Evolutionary conservation across 352 stramenopile species (phyloP), one percentile per base, ranked within the genome.

Genomic region (Phytophthora colocasiae): DNA sequence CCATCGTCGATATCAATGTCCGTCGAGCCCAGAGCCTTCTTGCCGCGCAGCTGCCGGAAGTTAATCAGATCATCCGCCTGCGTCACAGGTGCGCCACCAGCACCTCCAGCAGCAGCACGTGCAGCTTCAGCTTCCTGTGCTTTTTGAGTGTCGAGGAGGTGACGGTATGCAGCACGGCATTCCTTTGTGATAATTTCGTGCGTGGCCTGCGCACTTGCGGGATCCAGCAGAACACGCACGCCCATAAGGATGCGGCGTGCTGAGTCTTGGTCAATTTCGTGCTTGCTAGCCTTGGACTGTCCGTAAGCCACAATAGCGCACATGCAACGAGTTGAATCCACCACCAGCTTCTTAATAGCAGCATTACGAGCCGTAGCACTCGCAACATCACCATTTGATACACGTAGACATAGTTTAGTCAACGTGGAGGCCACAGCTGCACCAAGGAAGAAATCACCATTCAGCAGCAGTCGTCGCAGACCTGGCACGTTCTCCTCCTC

Each of bases 1-100:
- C 97, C 97, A 77, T 99, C 98, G 70, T 99, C 97, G 67, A 99
- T 95, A 80, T 99, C 98, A 70, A 99, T 94, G 75, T 99, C 97
- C 8, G 87, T 96, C 43, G 71, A 96, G 11, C 90, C 96, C 34
- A 97, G 81, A 11, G 96, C 93, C 58, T 97, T 96, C 64, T 97
- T 92, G 43, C 86, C 92, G 22, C 95, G 90, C 17, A 99, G 74
- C 67, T 99, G 97, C 19, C 97, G 92, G 78, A 99, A 99, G 75
- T 97, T 97, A 77, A 99, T 99, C 49, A 99, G 82, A 70, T 98
- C 96, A 71, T 99, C 97, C n/a, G 87, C 81, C 34, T 93, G 79
- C 47, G 89, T 89, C 43, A 90, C 63, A 11, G 80, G 80, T 48
- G 88, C 85, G 17, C 88, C 85, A 7, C 71, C 64, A 5, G 68